A percentile compares a stretch with the other conserved stretches of the same genome.
These are phyloP conservation scores for Physaria fendleri DNA, from an alignment of 345 rosid genomes.

Conservation along the genomic window DNA sequence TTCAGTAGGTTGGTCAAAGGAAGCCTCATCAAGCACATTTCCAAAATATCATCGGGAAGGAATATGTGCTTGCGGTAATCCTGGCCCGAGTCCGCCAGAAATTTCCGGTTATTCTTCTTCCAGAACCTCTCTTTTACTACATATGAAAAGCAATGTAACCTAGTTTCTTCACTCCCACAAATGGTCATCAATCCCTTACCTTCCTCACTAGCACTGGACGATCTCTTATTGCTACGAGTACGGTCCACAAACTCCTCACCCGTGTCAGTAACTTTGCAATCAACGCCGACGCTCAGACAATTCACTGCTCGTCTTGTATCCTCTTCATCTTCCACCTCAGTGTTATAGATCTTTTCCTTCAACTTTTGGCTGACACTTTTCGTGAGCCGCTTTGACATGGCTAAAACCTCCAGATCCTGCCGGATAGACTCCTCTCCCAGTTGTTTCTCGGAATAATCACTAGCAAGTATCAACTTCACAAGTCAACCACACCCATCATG, in stretches of 20 bases:
- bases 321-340: constrained; percentile 49
- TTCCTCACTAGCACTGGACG: constrained; percentile 78
- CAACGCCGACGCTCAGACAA: constrained; percentile 71
- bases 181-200: constrained; percentile 49
- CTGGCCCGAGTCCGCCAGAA: constrained; percentile 34
- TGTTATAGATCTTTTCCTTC: constrained; percentile 48
- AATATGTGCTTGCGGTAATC: constrained; percentile 54
- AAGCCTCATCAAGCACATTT: constrained; percentile 87
- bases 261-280: constrained; percentile 92
- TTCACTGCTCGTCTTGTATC: constrained; percentile 44
- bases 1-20: constrained; percentile 77
- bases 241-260: constrained; percentile 78
- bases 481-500: constrained; percentile 12
- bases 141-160: constrained; percentile 81
- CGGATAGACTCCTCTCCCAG: constrained; percentile 48
- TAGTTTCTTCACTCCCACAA: constrained; percentile 68
- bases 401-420: constrained; percentile 61
- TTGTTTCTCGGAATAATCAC: constrained; percentile 41
- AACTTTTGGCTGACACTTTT: constrained; percentile 72
- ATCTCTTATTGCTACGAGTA: constrained; percentile 57
- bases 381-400: constrained; percentile 65
- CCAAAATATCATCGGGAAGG: constrained; percentile 84
- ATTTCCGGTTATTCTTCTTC: constrained; percentile 59
- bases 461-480: too few relatives aligned
- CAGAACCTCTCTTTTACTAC: constrained; percentile 78